These are phyloP conservation scores for Colletotrichum tofieldiae DNA, from an alignment of 2,329 filamentous ascomycete species.

Conservation along the genomic window DNA sequence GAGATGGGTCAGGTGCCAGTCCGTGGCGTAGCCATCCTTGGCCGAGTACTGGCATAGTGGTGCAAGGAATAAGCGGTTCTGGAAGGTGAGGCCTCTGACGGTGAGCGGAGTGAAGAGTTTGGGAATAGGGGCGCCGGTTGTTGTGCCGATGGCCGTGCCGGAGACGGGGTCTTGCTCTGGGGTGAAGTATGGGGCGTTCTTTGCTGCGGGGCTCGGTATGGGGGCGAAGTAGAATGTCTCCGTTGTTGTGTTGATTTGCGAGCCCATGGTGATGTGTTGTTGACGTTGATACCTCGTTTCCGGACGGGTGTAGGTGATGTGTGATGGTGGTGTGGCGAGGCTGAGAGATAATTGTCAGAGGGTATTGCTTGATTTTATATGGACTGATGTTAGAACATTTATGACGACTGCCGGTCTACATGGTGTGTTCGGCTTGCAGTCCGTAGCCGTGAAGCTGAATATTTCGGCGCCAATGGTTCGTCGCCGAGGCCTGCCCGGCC, in stretches of 20 bases:
- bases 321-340: background rate
- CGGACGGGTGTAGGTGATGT: background rate
- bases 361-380: background rate
- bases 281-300: background rate
- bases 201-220: slow-evolving; percentile 47
- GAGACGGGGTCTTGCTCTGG: slow-evolving; percentile 62
- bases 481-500: slow-evolving; percentile 3
- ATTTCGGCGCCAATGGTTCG: background rate
- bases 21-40: slow-evolving; percentile 72
- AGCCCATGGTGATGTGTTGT: background rate
- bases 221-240: background rate
- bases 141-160: slow-evolving; percentile 59
- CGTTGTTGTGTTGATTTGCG: slow-evolving; percentile 15
- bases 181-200: slow-evolving; percentile 63
- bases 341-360: background rate
- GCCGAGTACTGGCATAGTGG: slow-evolving; percentile 66
- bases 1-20: slow-evolving; percentile 82
- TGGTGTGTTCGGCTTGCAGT: background rate
- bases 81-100: slow-evolving; percentile 61
- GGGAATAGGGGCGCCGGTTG: slow-evolving; percentile 64
- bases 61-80: slow-evolving; percentile 63
- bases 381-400: background rate
- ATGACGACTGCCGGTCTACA: background rate
- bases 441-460: background rate
- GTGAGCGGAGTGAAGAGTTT: slow-evolving; percentile 65